Evolutionary conservation across 176 grass and related monocot species (phyloP), one percentile per base, ranked within the genome.

Genomic region (Paspalum vaginatum): DNA sequence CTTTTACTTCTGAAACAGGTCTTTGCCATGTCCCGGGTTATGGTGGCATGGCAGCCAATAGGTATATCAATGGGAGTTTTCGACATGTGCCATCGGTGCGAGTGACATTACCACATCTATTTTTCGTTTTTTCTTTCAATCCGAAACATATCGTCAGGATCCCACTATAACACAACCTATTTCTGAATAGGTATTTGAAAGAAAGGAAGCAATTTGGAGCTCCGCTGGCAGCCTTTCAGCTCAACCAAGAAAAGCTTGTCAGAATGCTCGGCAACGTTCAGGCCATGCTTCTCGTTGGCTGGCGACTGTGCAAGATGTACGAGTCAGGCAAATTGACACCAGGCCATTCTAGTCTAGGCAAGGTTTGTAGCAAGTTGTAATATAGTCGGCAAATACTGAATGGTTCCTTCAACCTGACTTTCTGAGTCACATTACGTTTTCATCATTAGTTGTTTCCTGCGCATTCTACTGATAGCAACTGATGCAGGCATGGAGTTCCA

Each of bases 161-260:
- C 55, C 25, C 16, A 22, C 7, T 44, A 5, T 42, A 40, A 43
- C 12, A 17, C 0, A 52, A 11, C 74, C n/a, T 68, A 9, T 16
- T 27, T 37, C 20, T 84, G 83, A 38, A 76, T 79, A 97, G 94
- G 79, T 97, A 97, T 86, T 81, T 97, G 56, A 91, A 90, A 83
- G 94, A 97, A 86, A 89, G 91, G 65, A 93, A 94, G 16, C 94
- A 94, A 58, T 97, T 97, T 61, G 94, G 94, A 83, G 91, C 85
- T 57, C 94, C 89, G 32, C 70, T 94, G 50, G 94, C 94, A 50
- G 86, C 94, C 63, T 97, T 97, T 85, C 94, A 97, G 79, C 74
- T 97, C 37, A 97, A 97, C 78, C 94, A 97, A 91, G 94, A 97
- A 87, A 97, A 97, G 80, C 91, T 97, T 41, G 89, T 88, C 58